Conservation (phyloP, 78 protist species). For the Protostelium mycophagum region DNA sequence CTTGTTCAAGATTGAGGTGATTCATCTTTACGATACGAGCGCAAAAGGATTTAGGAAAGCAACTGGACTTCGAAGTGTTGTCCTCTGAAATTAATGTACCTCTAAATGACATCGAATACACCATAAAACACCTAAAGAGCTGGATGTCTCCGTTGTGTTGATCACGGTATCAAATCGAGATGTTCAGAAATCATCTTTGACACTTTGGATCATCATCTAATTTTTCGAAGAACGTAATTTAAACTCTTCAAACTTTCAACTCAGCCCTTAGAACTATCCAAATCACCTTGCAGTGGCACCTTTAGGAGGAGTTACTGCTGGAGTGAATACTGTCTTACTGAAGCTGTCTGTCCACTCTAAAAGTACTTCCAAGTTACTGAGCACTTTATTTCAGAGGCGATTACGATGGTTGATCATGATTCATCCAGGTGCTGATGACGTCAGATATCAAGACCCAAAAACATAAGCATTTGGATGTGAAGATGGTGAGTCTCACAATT, state of each 20-base stretch:
- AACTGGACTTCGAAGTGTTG: background rate
- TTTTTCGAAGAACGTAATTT: no score
- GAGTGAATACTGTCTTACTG: constrained; percentile 80
- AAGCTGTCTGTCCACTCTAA: constrained; percentile 73
- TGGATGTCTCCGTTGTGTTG: constrained; percentile 51
- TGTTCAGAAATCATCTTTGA: no score
- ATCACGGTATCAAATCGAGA: constrained; percentile 36
- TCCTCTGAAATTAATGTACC: constrained; percentile 32
- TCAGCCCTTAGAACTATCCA: constrained; percentile 47
- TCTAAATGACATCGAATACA: constrained; percentile 23
- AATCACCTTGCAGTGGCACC: constrained; percentile 52
- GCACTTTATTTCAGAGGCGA: constrained; percentile 32
- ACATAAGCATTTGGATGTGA: constrained; percentile 23
- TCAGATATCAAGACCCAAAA: constrained; percentile 25
- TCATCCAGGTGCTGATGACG: no score
- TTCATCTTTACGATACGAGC: background rate
- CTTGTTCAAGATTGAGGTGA: background rate
- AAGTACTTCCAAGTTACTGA: constrained; percentile 17
- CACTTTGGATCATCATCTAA: no score
- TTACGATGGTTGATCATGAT: no score
- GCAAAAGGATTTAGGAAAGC: background rate
- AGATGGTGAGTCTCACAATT: constrained; percentile 47
- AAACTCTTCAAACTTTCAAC: no score
- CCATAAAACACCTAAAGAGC: constrained; percentile 25
- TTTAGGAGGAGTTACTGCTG: constrained; percentile 86